Evolutionary conservation across 2,329 filamentous ascomycete species (phyloP).

Genomic region (Bipolaris oryzae): DNA sequence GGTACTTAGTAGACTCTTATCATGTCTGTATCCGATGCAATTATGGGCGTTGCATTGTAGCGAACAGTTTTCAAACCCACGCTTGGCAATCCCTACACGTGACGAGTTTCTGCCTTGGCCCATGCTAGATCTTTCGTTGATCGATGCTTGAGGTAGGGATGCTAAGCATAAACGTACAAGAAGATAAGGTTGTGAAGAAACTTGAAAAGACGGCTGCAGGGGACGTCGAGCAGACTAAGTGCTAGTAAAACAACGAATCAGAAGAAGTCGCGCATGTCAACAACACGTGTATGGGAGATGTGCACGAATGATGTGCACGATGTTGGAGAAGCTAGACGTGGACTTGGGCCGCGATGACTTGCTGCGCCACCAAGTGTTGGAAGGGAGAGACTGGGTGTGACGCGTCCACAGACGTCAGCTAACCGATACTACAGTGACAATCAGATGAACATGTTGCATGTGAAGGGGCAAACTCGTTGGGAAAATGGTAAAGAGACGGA

Average conservation of each 20-base stretch:
- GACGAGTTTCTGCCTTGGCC: neutral
- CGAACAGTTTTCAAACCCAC: neutral
- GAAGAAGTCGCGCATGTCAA: no score
- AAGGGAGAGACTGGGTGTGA: slow-evolving; percentile 1
- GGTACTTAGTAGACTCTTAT: no score
- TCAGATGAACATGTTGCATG: slow-evolving; percentile 2
- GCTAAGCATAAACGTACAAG: no score
- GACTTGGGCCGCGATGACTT: neutral
- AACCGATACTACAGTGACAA: neutral
- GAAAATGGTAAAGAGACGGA: neutral
- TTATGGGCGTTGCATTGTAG: no score
- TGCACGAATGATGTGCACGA: neutral
- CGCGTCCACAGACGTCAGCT: slow-evolving; percentile 14
- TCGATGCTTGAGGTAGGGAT: neutral
- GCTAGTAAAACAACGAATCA: no score
- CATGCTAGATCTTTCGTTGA: neutral
- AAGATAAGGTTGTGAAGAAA: no score
- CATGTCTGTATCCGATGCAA: no score
- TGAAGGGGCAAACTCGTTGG: slow-evolving; percentile 7
- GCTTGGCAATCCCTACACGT: neutral
- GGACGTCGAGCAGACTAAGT: no score
- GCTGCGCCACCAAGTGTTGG: slow-evolving; percentile 2
- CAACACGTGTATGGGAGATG: neutral
- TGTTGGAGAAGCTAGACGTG: neutral
- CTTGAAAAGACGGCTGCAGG: no score